Percentiles rank a stretch among this genome's conserved stretches.
These are phyloP conservation scores for Fragilariopsis cylindrus DNA, from an alignment of 108 stramenopile genomes.

Conservation along the genomic window DNA sequence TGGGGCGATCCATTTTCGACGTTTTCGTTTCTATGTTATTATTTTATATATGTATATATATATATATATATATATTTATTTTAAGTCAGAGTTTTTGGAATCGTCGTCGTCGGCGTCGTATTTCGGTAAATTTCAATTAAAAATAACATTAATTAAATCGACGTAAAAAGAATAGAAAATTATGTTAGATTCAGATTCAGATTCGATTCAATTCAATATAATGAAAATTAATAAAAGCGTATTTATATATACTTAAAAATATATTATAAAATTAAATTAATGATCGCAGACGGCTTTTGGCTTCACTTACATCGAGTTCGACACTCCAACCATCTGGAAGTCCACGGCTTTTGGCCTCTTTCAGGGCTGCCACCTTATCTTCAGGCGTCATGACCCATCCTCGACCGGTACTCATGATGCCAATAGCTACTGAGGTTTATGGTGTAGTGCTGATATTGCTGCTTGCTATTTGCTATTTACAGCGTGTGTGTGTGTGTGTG, in stretches of 20 bases:
- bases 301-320: constrained; percentile 51
- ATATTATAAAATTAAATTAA: neutral
- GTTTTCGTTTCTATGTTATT: constrained; percentile 47
- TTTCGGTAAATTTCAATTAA: too few relatives aligned
- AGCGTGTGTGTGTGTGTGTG: neutral
- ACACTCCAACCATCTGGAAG: constrained; percentile 63
- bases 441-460: neutral
- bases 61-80: neutral
- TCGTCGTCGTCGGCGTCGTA: too few relatives aligned
- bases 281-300: neutral
- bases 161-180: too few relatives aligned
- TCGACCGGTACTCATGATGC: constrained; percentile 14
- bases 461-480: too few relatives aligned
- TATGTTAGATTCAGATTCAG: too few relatives aligned
- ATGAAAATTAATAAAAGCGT: too few relatives aligned
- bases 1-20: constrained; percentile 59
- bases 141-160: too few relatives aligned
- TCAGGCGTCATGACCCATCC: constrained; percentile 43
- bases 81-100: too few relatives aligned
- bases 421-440: neutral
- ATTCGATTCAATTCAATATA: too few relatives aligned
- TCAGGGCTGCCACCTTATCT: constrained; percentile 38
- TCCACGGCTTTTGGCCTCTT: constrained; percentile 54
- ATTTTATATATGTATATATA: neutral
- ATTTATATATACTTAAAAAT: too few relatives aligned